Evolutionary conservation across 768 basidiomycete genomes (phyloP), one percentile per base, ranked within the genome.

Genomic region (Cystoderma amianthinum): DNA sequence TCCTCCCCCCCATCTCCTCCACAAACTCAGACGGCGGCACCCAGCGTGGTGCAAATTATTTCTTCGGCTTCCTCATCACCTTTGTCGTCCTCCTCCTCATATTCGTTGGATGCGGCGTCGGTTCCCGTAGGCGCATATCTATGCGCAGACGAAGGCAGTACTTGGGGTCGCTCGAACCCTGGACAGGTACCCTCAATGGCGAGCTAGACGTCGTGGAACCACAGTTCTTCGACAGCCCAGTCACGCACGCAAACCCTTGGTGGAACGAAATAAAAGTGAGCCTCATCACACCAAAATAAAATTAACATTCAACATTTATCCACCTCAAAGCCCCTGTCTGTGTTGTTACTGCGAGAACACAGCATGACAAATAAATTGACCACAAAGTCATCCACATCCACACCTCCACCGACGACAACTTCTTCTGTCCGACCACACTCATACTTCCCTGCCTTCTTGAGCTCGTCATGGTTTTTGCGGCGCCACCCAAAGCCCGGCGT

Each of bases 41-140:
- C 44, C 43, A 49, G 23, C 60, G 61, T 24, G 64, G 67, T 5
- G 64, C 68, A 16, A 70, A 59, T 47, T 71, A 72, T 51, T 74
- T 73, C 53, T 72, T 73, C 43, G 74, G 74, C 3, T 74, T 76
- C 46, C 66, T 76, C 46, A 67, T 74, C 50, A 63, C 70, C 17
- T 70, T 76, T 48, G 58, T 70, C 43, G 60, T 65, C 2, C 61
- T 75, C 34, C 53, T 79, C 20, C 57, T 78, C 34, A 52, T 78
- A 36, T 76, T 78, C 40, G 58, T 76, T 6, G 69, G 63, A 3
- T 77, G 74, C 38, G 74, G 72, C 5, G 48, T 79, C 12, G 61
- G 68, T 36, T 67, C 74, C 13, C 62, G 76, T 44, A 57, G 72
- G 34, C 55, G 74, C 38, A 45, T 59, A 17, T 37, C 53, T 20